Conservation (phyloP, 306 rosid genomes). For the Vicia villosa region DNA sequence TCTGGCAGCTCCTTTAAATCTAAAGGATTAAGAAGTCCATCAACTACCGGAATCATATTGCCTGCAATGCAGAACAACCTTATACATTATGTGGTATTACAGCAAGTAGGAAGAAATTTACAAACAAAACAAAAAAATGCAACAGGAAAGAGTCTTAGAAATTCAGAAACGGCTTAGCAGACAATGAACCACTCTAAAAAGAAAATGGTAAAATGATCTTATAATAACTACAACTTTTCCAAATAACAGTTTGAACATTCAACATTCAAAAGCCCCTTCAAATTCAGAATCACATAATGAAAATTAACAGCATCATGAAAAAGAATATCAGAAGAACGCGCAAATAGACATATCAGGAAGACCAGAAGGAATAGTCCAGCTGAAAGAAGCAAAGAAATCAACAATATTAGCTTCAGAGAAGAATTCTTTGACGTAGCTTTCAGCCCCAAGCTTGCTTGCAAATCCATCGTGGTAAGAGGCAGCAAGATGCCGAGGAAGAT, state of each 20-base stretch:
- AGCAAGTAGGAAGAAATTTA: too few relatives aligned
- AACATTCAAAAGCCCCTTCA: too few relatives aligned
- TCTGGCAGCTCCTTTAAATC: too few relatives aligned
- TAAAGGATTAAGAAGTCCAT: too few relatives aligned
- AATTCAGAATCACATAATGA: background rate
- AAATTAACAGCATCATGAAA: background rate
- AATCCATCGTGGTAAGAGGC: conserved; percentile 27
- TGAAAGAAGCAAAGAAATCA: conserved; percentile 63
- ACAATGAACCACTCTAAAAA: background rate
- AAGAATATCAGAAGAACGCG: background rate
- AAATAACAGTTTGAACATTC: too few relatives aligned
- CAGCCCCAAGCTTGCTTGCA: conserved; percentile 67
- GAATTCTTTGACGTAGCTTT: conserved; percentile 46
- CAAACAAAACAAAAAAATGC: too few relatives aligned
- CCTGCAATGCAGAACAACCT: conserved; percentile 39
- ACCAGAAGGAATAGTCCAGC: conserved; percentile 70
- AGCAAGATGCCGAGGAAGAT: conserved; percentile 55
- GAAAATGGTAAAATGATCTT: too few relatives aligned
- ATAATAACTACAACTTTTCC: too few relatives aligned
- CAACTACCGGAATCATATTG: conserved; percentile 9
- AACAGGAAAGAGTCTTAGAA: too few relatives aligned
- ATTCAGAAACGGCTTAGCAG: background rate
- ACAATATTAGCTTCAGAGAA: conserved; percentile 47
- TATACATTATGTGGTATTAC: background rate
- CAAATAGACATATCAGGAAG: conserved; percentile 46